Percentiles rank a stretch among this genome's conserved stretches.
Conservation (phyloP, 1,284 basidiomycete genomes). For the Cutaneotrichosporon sp. region DNA sequence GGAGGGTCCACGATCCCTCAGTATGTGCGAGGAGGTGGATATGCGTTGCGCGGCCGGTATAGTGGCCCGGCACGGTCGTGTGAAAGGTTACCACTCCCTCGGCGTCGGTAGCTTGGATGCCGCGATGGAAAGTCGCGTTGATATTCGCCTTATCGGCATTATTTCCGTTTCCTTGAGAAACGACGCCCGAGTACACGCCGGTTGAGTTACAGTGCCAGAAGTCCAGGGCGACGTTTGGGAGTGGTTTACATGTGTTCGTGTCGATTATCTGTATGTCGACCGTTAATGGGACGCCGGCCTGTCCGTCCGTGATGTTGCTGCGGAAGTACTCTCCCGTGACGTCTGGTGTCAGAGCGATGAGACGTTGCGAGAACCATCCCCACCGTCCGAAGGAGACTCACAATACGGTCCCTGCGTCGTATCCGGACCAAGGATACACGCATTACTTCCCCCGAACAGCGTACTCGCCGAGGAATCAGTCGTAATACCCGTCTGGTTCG, state of each 20-base stretch:
- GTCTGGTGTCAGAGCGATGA: too few relatives aligned
- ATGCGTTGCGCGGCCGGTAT: conserved; percentile 39
- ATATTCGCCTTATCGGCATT: conserved; percentile 47
- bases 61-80: conserved; percentile 68
- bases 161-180: conserved; percentile 46
- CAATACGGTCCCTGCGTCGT: conserved; percentile 31
- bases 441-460: conserved; percentile 20
- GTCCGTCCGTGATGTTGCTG: conserved; percentile 58
- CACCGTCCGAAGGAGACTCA: conserved; percentile 1
- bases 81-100: conserved; percentile 67
- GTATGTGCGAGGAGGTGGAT: conserved; percentile 30
- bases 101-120: conserved; percentile 65
- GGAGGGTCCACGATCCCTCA: conserved; percentile 18
- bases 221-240: conserved; percentile 67
- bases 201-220: conserved; percentile 62
- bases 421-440: conserved; percentile 29
- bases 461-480: conserved; percentile 11
- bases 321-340: conserved; percentile 50
- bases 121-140: conserved; percentile 61
- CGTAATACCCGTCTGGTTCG: conserved; percentile 25
- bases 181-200: conserved; percentile 56
- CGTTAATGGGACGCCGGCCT: conserved; percentile 57
- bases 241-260: conserved; percentile 67
- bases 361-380: too few relatives aligned
- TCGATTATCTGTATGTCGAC: conserved; percentile 57